Conservation (phyloP, 108 stramenopile species). For the Schizochytrium sp. region DNA sequence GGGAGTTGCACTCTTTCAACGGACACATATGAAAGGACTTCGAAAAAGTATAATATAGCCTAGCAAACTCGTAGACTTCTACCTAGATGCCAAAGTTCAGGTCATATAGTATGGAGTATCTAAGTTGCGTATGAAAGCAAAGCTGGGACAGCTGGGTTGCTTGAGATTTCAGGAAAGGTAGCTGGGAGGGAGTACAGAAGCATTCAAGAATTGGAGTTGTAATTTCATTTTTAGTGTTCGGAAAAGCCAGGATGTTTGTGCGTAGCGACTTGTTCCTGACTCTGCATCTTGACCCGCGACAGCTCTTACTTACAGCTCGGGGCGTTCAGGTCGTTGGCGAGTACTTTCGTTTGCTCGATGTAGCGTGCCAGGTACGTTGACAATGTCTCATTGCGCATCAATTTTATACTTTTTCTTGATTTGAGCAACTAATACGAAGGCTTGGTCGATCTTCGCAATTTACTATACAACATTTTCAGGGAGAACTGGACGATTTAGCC, state of each 20-base stretch:
- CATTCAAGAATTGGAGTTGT: too few relatives aligned
- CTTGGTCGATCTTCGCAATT: not conserved
- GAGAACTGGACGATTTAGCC: conserved; percentile 43
- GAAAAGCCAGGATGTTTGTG: conserved; percentile 1
- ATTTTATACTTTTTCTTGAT: not conserved
- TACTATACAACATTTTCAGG: not conserved
- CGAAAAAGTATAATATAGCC: too few relatives aligned
- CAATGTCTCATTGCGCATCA: not conserved
- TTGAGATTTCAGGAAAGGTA: too few relatives aligned
- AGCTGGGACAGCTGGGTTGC: too few relatives aligned
- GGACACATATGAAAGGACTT: too few relatives aligned
- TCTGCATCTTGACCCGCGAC: conserved; percentile 40
- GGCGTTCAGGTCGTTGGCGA: not conserved
- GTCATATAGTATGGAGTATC: too few relatives aligned
- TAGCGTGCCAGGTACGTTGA: conserved; percentile 18
- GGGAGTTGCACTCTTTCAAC: too few relatives aligned
- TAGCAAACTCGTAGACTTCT: too few relatives aligned
- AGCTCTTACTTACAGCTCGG: conserved; percentile 38
- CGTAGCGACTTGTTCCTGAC: conserved; percentile 3
- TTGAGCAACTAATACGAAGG: not conserved
- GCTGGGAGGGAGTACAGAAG: too few relatives aligned
- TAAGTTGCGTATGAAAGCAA: too few relatives aligned
- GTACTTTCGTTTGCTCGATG: conserved; percentile 26
- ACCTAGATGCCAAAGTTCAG: too few relatives aligned
- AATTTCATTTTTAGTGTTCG: too few relatives aligned